These are phyloP conservation scores for Pyrus communis DNA, from an alignment of 306 rosid species.

Conservation along the genomic window DNA sequence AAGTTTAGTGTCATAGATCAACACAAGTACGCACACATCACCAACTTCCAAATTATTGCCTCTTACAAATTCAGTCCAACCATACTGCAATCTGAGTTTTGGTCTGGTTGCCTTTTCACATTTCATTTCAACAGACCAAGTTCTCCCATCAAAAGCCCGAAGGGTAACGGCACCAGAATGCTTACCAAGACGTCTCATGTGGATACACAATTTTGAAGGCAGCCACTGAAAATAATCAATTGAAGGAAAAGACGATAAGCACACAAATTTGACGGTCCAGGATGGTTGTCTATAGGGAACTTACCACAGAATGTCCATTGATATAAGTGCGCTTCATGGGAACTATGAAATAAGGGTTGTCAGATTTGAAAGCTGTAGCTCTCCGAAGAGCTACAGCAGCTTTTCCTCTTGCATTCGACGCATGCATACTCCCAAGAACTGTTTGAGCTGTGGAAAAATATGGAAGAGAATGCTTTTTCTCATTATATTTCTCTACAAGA, in stretches of 20 bases:
- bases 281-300: no score
- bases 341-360: constrained; percentile 10
- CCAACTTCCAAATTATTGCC: constrained; percentile 8
- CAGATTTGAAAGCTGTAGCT: constrained; percentile 12
- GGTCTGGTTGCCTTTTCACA: neutral
- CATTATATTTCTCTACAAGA: no score
- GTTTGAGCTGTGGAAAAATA: no score
- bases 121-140: neutral
- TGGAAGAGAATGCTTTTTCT: no score
- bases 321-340: constrained; percentile 6
- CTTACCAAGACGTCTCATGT: neutral
- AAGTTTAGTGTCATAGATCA: neutral
- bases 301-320: neutral
- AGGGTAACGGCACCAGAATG: neutral
- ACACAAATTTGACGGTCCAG: no score
- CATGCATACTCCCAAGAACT: neutral
- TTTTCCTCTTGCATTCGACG: neutral
- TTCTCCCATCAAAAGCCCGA: neutral
- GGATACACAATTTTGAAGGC: neutral
- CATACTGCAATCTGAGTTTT: neutral
- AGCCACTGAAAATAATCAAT: no score
- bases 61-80: constrained; percentile 8
- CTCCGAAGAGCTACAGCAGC: neutral
- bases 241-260: no score
- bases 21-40: constrained; percentile 9